Conservation (phyloP, 2,329 filamentous ascomycete species). For the Sporothrix humicola region DNA sequence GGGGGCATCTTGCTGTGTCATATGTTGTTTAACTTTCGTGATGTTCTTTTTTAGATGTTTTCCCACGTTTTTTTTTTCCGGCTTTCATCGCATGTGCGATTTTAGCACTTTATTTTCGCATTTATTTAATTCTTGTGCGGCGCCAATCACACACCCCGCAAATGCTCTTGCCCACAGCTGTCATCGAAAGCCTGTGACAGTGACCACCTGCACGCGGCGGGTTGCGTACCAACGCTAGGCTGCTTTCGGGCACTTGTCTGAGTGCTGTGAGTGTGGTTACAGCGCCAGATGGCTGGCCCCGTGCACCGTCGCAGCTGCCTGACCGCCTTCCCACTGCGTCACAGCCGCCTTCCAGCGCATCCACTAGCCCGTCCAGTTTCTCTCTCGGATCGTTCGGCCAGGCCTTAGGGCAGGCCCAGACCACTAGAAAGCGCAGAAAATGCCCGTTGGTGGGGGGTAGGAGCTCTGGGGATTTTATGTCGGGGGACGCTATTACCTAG, state of each 20-base stretch:
- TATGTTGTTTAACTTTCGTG: not conserved
- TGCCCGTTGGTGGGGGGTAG: conserved; percentile 11
- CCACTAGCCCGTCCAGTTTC: not conserved
- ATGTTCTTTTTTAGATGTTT: conserved; percentile 12
- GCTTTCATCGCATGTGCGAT: not conserved
- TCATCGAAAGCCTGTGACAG: conserved; percentile 9
- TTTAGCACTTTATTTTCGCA: conserved; percentile 19
- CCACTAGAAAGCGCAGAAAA: conserved; percentile 3
- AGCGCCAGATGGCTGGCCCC: conserved; percentile 3
- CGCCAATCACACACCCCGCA: conserved; percentile 23
- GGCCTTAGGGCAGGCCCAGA: conserved; percentile 5
- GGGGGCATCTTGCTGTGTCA: not conserved
- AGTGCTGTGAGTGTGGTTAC: not conserved
- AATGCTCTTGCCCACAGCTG: conserved; percentile 11
- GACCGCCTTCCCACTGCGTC: not conserved
- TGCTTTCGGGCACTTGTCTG: not conserved
- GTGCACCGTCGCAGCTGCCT: not conserved
- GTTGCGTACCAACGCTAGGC: conserved; percentile 14
- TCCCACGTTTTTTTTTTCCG: not conserved
- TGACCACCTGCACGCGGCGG: conserved; percentile 2
- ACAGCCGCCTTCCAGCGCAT: not conserved
- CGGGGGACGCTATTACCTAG: not conserved
- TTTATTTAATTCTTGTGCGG: conserved; percentile 6
- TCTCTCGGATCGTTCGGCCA: conserved; percentile 32
- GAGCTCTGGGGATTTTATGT: conserved; percentile 10